Conservation (phyloP, 345 rosid species). For the Melaleuca quinquenervia region DNA sequence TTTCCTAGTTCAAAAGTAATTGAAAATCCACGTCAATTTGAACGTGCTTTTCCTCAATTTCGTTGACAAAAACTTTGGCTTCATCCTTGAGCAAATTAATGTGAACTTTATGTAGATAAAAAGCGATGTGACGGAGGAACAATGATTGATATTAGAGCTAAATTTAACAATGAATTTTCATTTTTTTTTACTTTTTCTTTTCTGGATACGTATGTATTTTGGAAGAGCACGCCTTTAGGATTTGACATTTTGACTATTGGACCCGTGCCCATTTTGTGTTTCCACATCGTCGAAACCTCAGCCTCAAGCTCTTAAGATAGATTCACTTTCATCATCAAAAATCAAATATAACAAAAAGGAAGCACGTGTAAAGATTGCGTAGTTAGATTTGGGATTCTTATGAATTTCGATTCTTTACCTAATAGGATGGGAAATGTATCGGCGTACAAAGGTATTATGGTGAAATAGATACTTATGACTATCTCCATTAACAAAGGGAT, state of each 20-base stretch:
- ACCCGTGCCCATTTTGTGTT: too few species aligned
- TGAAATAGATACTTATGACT: not conserved
- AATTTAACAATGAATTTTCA: not conserved
- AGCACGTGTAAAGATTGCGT: not conserved
- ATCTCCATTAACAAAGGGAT: not conserved
- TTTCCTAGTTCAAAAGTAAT: not conserved
- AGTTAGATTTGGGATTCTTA: not conserved
- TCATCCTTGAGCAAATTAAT: not conserved
- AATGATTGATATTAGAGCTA: not conserved
- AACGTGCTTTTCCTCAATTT: too few species aligned
- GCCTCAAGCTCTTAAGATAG: too few species aligned
- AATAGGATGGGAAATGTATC: not conserved
- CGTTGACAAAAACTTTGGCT: not conserved
- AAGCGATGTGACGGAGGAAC: not conserved
- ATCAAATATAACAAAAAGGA: not conserved
- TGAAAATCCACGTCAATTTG: not conserved
- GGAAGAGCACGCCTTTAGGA: not conserved
- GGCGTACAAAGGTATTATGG: fast-evolving
- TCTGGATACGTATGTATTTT: too few species aligned
- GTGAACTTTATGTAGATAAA: not conserved
- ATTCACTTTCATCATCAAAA: not conserved
- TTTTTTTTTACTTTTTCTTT: too few species aligned
- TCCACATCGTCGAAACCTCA: too few species aligned
- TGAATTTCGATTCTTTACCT: not conserved
- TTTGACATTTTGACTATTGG: not conserved